A percentile compares a stretch with the other conserved stretches of the same genome.
phyloP scores from a whole-genome alignment of 2,329 filamentous ascomycete genomes.

The Helicocarpus griseus region DNA sequence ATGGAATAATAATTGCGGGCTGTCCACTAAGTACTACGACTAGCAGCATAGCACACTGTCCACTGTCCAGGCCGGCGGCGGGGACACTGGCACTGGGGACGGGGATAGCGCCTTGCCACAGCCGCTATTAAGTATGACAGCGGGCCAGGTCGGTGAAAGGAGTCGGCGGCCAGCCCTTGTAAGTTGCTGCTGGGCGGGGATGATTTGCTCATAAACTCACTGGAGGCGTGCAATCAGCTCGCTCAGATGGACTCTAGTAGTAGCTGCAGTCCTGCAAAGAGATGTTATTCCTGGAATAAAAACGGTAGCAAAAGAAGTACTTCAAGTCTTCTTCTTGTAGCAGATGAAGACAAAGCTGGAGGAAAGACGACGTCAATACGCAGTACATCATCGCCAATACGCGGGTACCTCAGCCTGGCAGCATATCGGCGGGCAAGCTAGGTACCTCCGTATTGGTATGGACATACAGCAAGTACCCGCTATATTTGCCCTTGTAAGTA shows the following conservation, averaged over 20 bases:
- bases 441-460: neutral
- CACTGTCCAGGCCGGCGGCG: too few species aligned
- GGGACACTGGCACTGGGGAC: neutral
- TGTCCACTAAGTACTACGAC: too few species aligned
- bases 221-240: neutral
- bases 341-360: neutral
- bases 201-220: neutral
- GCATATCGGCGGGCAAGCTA: neutral
- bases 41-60: too few species aligned
- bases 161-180: constrained; percentile 1
- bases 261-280: too few species aligned
- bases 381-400: neutral
- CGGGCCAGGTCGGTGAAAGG: neutral
- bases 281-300: too few species aligned
- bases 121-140: neutral
- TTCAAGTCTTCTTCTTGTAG: neutral
- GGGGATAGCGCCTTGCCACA: constrained; percentile 7
- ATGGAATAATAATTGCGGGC: constrained; percentile 9
- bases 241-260: too few species aligned
- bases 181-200: neutral
- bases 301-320: too few species aligned
- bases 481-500: neutral
- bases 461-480: neutral
- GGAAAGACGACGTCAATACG: neutral
- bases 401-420: too few species aligned